Evolutionary conservation across 768 basidiomycete genomes (phyloP).

Genomic region (Gymnopilus dilepis): DNA sequence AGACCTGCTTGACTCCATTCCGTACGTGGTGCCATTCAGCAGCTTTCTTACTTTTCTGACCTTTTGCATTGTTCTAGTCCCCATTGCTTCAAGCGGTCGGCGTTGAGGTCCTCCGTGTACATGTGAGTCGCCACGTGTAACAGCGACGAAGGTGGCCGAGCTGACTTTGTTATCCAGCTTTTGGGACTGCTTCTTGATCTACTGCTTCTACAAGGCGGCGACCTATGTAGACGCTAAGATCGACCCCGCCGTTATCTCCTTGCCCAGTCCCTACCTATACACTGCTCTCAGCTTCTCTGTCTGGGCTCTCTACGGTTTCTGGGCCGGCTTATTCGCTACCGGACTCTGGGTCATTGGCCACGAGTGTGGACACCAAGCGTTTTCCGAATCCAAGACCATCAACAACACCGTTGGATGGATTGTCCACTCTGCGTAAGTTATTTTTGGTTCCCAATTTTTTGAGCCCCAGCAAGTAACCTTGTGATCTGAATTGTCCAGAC

Average conservation of each 20-base stretch:
- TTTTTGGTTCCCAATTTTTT: conserved; percentile 21
- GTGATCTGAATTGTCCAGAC: conserved; percentile 47
- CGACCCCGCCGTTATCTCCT: conserved; percentile 54
- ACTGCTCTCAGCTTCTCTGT: conserved; percentile 64
- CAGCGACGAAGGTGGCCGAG: conserved; percentile 1
- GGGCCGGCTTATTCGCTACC: conserved; percentile 84
- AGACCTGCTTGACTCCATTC: conserved; percentile 83
- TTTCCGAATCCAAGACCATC: conserved; percentile 88
- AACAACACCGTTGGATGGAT: conserved; percentile 95
- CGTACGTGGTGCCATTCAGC: conserved; percentile 51
- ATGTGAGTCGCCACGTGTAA: conserved; percentile 53
- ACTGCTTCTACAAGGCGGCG: conserved; percentile 68
- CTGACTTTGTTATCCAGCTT: conserved; percentile 44
- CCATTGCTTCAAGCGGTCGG: conserved; percentile 92
- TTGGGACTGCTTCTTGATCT: conserved; percentile 79
- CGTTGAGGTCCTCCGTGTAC: conserved; percentile 77
- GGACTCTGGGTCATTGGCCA: conserved; percentile 96
- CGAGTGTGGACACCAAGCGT: conserved; percentile 96
- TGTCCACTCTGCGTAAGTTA: conserved; percentile 82
- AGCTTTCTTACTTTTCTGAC: conserved; percentile 9
- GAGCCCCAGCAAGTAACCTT: conserved; percentile 18
- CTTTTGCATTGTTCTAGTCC: conserved; percentile 54
- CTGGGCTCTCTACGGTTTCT: conserved; percentile 85
- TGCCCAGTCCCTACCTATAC: conserved; percentile 69
- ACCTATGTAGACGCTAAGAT: conserved; percentile 68